These are phyloP conservation scores for Asterionellopsis glacialis DNA, from an alignment of 108 stramenopile genomes.

Conservation along the genomic window DNA sequence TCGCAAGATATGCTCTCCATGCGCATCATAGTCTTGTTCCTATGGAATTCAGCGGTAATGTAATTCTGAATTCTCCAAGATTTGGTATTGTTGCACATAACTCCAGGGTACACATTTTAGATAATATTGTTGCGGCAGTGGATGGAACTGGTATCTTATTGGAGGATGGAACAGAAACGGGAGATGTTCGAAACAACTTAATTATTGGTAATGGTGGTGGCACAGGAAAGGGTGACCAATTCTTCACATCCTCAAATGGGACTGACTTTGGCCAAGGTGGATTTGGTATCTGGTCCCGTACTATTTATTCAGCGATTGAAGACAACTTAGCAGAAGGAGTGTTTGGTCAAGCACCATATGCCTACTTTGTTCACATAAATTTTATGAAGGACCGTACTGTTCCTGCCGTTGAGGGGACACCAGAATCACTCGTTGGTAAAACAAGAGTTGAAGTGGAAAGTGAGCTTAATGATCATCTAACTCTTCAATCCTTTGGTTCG, in stretches of 20 bases:
- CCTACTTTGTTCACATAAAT: slow-evolving; percentile 14
- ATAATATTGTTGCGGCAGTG: slow-evolving; percentile 12
- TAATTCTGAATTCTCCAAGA: not conserved
- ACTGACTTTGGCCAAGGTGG: slow-evolving; percentile 20
- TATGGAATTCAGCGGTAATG: slow-evolving; percentile 4
- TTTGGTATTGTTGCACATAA: slow-evolving; percentile 17
- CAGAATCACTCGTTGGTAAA: not conserved
- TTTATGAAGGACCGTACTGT: slow-evolving; percentile 10
- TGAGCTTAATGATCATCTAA: not conserved
- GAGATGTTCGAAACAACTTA: slow-evolving; percentile 8
- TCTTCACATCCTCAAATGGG: slow-evolving; percentile 5
- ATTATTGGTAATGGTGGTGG: slow-evolving; percentile 15
- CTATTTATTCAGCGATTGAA: slow-evolving; percentile 2
- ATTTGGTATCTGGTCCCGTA: slow-evolving; percentile 17
- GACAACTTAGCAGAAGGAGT: slow-evolving; percentile 9
- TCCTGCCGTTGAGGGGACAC: not conserved
- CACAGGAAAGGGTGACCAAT: slow-evolving; percentile 7
- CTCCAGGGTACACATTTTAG: slow-evolving; percentile 7
- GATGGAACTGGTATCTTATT: slow-evolving; percentile 16
- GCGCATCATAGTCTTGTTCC: slow-evolving; percentile 14
- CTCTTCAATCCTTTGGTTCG: too few relatives aligned
- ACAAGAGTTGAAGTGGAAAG: not conserved
- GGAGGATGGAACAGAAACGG: slow-evolving; percentile 20
- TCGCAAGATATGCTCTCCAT: slow-evolving; percentile 17
- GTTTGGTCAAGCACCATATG: slow-evolving; percentile 13